A percentile compares a stretch with the other conserved stretches of the same genome.
Conservation (phyloP, 495 filamentous ascomycete species). For the Penicillium mononematosum region DNA sequence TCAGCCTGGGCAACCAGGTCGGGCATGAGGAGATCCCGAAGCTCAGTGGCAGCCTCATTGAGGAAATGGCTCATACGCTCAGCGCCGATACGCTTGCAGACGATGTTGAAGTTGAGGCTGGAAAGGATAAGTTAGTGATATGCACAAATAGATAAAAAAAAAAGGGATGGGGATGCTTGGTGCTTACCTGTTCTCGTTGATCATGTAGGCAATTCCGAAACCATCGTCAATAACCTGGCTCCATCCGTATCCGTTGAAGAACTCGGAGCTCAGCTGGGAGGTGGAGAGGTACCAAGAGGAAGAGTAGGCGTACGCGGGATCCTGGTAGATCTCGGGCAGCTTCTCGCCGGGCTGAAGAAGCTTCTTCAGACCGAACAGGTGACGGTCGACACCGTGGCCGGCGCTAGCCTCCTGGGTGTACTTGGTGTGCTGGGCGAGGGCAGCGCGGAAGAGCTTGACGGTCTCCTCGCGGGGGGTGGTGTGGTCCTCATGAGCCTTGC, state of each 20-base stretch:
- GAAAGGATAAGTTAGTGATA: constrained; percentile 26
- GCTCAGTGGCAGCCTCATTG: constrained; percentile 87
- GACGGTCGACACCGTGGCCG: constrained; percentile 91
- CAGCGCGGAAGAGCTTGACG: constrained; percentile 74
- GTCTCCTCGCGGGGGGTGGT: constrained; percentile 58
- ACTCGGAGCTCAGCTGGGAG: constrained; percentile 89
- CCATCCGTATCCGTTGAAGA: constrained; percentile 99
- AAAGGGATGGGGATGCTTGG: not conserved
- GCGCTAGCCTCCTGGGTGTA: constrained; percentile 88
- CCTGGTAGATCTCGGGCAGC: constrained; percentile 77
- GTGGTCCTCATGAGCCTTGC: constrained; percentile 76
- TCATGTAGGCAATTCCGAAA: constrained; percentile 99
- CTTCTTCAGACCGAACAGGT: constrained; percentile 96
- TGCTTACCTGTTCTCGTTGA: constrained; percentile 83
- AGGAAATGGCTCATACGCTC: constrained; percentile 94
- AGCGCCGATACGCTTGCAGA: constrained; percentile 86
- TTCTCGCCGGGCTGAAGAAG: constrained; percentile 78
- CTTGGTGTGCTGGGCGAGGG: constrained; percentile 76
- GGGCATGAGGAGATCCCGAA: constrained; percentile 83
- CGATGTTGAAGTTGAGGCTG: constrained; percentile 97
- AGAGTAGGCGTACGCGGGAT: constrained; percentile 82
- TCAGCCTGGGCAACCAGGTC: constrained; percentile 66
- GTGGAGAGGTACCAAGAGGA: constrained; percentile 86
- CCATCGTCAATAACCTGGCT: constrained; percentile 96
- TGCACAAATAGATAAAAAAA: not conserved